Evolutionary conservation across 2,329 filamentous ascomycete genomes (phyloP).

Genomic region (Phyllosticta paracitricarpa): DNA sequence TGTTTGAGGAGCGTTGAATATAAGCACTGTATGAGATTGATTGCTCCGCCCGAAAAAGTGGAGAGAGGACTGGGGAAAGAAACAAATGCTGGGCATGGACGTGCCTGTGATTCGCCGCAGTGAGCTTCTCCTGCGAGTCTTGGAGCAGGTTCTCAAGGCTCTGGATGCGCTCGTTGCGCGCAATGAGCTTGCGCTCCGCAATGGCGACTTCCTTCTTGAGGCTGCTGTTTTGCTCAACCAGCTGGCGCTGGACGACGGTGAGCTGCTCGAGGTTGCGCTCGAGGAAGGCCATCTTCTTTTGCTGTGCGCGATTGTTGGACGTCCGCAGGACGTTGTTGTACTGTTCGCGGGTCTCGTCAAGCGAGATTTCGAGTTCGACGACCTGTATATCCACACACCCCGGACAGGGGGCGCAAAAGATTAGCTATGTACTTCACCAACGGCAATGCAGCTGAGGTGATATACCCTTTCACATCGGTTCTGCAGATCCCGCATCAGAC

Average conservation of each 20-base stretch:
- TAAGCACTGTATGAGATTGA: slow-evolving; percentile 9
- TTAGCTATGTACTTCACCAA: slow-evolving; percentile 7
- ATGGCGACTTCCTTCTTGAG: slow-evolving; percentile 99
- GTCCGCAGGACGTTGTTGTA: slow-evolving; percentile 97
- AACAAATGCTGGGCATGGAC: slow-evolving; percentile 20
- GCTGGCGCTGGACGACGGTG: slow-evolving; percentile 91
- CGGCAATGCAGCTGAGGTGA: slow-evolving; percentile 16
- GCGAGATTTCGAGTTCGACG: slow-evolving; percentile 92
- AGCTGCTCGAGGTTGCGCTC: slow-evolving; percentile 97
- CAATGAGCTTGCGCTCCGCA: slow-evolving; percentile 92
- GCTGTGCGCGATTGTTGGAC: slow-evolving; percentile 95
- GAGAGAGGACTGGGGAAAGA: slow-evolving; percentile 4
- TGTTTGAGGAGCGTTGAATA: slow-evolving; percentile 5
- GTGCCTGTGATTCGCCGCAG: slow-evolving; percentile 93
- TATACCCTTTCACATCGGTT: slow-evolving; percentile 85
- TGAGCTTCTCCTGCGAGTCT: slow-evolving; percentile 97
- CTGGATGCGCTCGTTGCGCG: slow-evolving; percentile 91
- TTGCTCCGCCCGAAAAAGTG: slow-evolving; percentile 9
- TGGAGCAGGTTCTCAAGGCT: slow-evolving; percentile 85
- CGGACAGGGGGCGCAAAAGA: background rate
- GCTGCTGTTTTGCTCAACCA: slow-evolving; percentile 94
- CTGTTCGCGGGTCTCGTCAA: slow-evolving; percentile 95
- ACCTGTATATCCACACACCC: slow-evolving; percentile 35
- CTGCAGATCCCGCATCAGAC: slow-evolving; percentile 94
- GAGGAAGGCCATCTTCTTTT: slow-evolving; percentile 99